Percentiles rank a stretch among this genome's conserved stretches.
Evolutionary conservation across 2,329 filamentous ascomycete species (phyloP).

Genomic region (Fusarium xylarioides): DNA sequence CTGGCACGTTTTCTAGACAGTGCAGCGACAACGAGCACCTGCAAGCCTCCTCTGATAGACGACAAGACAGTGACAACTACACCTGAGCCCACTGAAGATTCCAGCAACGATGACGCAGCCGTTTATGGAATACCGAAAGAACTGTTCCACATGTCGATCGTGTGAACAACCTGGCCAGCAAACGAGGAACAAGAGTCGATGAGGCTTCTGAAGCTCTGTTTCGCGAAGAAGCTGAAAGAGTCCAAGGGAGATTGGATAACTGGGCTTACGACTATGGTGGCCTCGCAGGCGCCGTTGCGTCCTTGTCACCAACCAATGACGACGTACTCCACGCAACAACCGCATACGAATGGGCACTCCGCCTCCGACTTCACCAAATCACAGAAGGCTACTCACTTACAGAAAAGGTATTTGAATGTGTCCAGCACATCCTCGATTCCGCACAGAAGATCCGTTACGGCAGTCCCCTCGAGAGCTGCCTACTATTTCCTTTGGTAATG

Average conservation of each 20-base stretch:
- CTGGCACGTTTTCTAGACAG: not conserved
- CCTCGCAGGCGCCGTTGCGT: not conserved
- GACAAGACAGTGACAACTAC: not conserved
- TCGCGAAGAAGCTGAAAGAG: not conserved
- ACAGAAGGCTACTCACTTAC: not conserved
- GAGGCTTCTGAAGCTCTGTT: not conserved
- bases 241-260: not conserved
- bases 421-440: not conserved
- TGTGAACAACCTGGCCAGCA: not conserved
- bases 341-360: slow-evolving; percentile 8
- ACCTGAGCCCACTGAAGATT: not conserved
- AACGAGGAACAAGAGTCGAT: slow-evolving; percentile 1
- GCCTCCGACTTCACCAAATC: slow-evolving; percentile 7
- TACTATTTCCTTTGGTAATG: slow-evolving; percentile 2
- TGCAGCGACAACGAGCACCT: not conserved
- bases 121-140: slow-evolving; percentile 7
- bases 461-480: not conserved
- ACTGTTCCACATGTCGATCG: slow-evolving; percentile 4
- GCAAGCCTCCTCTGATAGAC: not conserved
- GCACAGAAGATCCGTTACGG: not conserved
- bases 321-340: slow-evolving; percentile 5
- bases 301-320: not conserved
- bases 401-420: slow-evolving; percentile 1
- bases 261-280: slow-evolving; percentile 12
- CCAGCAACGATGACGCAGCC: not conserved